These are phyloP conservation scores for Aureobasidium leucospermi DNA, from an alignment of 2,329 filamentous ascomycete genomes.

Conservation along the genomic window DNA sequence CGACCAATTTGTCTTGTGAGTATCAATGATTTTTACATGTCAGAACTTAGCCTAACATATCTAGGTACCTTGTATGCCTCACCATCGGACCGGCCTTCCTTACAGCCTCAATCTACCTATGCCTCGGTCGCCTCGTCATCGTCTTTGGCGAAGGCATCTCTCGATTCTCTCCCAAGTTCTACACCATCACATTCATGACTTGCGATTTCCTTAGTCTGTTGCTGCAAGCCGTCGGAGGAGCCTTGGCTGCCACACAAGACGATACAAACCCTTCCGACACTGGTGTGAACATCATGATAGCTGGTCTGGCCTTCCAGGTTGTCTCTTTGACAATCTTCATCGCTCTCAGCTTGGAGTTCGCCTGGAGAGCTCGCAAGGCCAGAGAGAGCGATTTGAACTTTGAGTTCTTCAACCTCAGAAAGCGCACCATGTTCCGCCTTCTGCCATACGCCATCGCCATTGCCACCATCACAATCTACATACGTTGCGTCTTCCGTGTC, in stretches of 20 bases:
- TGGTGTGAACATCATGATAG: conserved; percentile 49
- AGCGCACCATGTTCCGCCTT: conserved; percentile 11
- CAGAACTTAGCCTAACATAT: neutral
- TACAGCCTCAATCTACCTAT: conserved; percentile 49
- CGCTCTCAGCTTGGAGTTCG: conserved; percentile 28
- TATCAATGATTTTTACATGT: neutral
- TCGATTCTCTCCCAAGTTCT: conserved; percentile 17
- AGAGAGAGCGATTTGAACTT: conserved; percentile 4
- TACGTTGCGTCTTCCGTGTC: conserved; percentile 43
- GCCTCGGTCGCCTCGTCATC: conserved; percentile 49
- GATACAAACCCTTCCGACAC: conserved; percentile 33
- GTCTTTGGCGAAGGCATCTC: conserved; percentile 37
- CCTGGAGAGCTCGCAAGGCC: conserved; percentile 2
- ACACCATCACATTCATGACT: conserved; percentile 50
- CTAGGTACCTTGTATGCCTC: conserved; percentile 47
- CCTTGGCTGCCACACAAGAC: conserved; percentile 45
- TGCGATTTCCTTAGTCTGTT: conserved; percentile 50
- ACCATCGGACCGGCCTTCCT: conserved; percentile 52
- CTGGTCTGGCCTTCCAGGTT: conserved; percentile 50
- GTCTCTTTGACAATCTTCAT: conserved; percentile 42
- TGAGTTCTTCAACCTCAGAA: conserved; percentile 7
- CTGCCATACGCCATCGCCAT: conserved; percentile 24
- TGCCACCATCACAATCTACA: conserved; percentile 40
- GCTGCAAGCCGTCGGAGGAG: conserved; percentile 51
- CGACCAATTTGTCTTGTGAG: conserved; percentile 45